Conservation (phyloP, 129 eudicot genomes). For the Tagetes erecta region DNA sequence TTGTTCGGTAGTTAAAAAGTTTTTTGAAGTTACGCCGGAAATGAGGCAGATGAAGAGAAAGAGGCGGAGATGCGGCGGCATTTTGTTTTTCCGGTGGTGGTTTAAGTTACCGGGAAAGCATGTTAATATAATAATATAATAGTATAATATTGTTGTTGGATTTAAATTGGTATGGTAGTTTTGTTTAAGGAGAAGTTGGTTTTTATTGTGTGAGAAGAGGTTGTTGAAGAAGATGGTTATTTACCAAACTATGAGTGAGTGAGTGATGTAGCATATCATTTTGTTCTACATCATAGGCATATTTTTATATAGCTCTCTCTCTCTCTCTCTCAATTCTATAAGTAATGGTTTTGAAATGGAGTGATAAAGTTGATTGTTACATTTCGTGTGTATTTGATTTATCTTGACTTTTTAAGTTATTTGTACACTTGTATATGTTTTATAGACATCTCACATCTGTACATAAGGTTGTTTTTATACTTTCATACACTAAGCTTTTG, state of each 20-base stretch:
- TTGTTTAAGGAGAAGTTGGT: no score
- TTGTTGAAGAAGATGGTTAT: neutral
- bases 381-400: no score
- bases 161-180: neutral
- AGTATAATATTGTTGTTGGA: neutral
- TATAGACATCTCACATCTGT: no score
- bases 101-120: conserved; percentile 16
- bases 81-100: conserved; percentile 27
- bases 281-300: neutral
- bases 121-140: no score
- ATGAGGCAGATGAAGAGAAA: conserved; percentile 36
- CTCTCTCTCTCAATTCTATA: no score
- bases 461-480: no score
- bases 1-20: conserved; percentile 35
- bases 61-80: conserved; percentile 18
- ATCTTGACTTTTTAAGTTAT: no score
- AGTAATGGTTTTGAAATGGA: no score
- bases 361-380: no score
- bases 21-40: conserved; percentile 42
- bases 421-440: no score
- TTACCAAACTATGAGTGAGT: neutral
- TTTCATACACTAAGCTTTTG: no score
- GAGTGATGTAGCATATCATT: neutral
- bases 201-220: no score
- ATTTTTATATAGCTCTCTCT: neutral